These are phyloP conservation scores for Didymella lethalis DNA, from an alignment of 2,329 filamentous ascomycete genomes.

Conservation along the genomic window DNA sequence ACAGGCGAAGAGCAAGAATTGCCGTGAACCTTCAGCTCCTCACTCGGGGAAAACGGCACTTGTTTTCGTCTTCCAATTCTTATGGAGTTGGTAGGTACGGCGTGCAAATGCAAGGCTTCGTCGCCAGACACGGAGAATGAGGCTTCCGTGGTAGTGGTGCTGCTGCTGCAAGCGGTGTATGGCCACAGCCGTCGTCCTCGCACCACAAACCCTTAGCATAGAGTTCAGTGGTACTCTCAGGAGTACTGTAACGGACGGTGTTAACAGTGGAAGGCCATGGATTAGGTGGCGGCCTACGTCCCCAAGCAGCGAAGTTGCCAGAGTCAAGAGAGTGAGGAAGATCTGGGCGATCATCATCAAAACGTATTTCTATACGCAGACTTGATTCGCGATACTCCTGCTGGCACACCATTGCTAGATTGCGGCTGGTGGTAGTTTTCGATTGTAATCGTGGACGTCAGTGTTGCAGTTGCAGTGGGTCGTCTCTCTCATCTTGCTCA, in stretches of 20 bases:
- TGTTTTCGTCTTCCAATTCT: neutral
- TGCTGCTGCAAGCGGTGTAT: neutral
- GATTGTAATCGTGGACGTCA: neutral
- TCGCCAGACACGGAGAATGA: neutral
- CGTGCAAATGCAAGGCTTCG: neutral
- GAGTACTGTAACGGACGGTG: neutral
- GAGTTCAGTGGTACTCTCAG: neutral
- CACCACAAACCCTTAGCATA: neutral
- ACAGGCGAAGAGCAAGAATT: neutral
- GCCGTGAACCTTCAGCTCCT: neutral
- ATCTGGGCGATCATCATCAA: neutral
- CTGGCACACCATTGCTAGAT: conserved; percentile 6
- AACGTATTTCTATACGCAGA: neutral
- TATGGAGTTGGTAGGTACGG: neutral
- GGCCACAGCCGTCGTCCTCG: neutral
- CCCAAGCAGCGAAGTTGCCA: neutral
- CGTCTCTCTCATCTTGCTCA: neutral
- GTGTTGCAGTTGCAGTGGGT: neutral
- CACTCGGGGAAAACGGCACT: neutral
- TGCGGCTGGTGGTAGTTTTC: neutral
- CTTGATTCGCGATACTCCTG: neutral
- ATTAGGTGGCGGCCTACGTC: neutral
- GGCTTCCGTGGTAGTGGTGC: neutral
- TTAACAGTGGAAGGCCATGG: neutral
- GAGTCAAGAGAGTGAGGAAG: neutral